Evolutionary conservation across 1,139 yeast genomes (phyloP).

Genomic region (Geotrichum histeridarum): DNA sequence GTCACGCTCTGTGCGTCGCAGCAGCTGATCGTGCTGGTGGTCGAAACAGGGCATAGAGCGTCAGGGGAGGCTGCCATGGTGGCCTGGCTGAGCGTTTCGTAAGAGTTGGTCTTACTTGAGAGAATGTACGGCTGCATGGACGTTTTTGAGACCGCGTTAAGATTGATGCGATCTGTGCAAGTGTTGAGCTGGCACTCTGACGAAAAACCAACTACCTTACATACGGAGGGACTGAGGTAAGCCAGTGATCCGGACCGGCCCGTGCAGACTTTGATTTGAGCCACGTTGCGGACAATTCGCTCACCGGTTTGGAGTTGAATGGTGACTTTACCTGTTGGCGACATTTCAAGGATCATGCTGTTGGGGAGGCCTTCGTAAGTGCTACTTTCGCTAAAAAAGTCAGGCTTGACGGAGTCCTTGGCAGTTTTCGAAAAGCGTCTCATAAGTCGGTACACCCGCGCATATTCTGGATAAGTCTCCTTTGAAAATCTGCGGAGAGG

Average conservation of each 20-base stretch:
- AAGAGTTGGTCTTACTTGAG: neutral
- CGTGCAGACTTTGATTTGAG: conserved; percentile 27
- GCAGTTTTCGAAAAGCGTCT: conserved; percentile 17
- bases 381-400: conserved; percentile 7
- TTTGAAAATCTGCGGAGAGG: conserved; percentile 33
- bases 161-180: neutral
- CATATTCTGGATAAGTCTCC: conserved; percentile 37
- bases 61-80: too few species aligned
- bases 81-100: neutral
- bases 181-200: neutral
- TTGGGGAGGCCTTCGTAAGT: conserved; percentile 34
- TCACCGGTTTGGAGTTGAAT: conserved; percentile 24
- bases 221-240: conserved; percentile 21
- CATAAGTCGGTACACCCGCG: conserved; percentile 31
- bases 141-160: conserved; percentile 9
- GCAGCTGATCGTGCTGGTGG: conserved; percentile 7
- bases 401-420: conserved; percentile 1
- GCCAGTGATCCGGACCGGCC: conserved; percentile 33
- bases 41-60: neutral
- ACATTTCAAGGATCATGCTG: conserved; percentile 25
- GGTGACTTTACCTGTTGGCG: conserved; percentile 25
- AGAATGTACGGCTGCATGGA: conserved; percentile 11
- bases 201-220: conserved; percentile 14
- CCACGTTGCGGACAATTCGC: conserved; percentile 20
- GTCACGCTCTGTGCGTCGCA: neutral